A percentile compares a stretch with the other conserved stretches of the same genome.
These are phyloP conservation scores for Pulicaria dysenterica DNA, from an alignment of 129 eudicot species.

Conservation along the genomic window DNA sequence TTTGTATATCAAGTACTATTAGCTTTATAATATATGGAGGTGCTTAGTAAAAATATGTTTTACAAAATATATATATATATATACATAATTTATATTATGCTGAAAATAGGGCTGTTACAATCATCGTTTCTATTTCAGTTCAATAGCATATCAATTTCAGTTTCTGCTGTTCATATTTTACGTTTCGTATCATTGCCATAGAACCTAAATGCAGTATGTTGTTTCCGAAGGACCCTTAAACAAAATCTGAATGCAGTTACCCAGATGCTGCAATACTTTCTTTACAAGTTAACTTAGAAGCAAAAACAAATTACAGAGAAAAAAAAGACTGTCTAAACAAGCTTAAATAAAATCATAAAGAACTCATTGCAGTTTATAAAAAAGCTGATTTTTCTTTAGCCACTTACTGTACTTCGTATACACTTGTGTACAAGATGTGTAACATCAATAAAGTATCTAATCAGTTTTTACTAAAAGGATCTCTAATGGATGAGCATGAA, in stretches of 20 bases:
- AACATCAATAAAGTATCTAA: slow-evolving; percentile 7
- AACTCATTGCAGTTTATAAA: too few relatives aligned
- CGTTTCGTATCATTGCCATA: too few relatives aligned
- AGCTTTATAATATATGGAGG: too few relatives aligned
- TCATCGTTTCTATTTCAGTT: too few relatives aligned
- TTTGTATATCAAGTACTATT: too few relatives aligned
- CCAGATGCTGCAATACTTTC: not conserved
- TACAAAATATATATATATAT: too few relatives aligned
- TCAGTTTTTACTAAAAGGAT: not conserved
- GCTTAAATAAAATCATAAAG: too few relatives aligned
- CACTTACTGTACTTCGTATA: slow-evolving; percentile 2
- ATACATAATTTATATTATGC: too few relatives aligned
- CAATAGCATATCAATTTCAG: too few relatives aligned
- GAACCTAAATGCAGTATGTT: not conserved
- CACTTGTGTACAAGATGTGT: not conserved
- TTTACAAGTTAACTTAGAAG: not conserved
- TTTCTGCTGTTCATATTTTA: too few relatives aligned
- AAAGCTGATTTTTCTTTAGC: not conserved
- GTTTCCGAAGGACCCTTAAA: not conserved
- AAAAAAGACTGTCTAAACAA: not conserved
- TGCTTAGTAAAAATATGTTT: too few relatives aligned
- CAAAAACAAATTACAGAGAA: slow-evolving; percentile 9
- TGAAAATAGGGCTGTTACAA: too few relatives aligned
- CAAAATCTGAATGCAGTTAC: not conserved
- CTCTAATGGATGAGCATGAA: slow-evolving; percentile 2